Percentiles rank a stretch among this genome's conserved stretches.
These are phyloP conservation scores for Paramecium tetraurelia DNA, from an alignment of 73 alveolate genomes.

Conservation along the genomic window DNA sequence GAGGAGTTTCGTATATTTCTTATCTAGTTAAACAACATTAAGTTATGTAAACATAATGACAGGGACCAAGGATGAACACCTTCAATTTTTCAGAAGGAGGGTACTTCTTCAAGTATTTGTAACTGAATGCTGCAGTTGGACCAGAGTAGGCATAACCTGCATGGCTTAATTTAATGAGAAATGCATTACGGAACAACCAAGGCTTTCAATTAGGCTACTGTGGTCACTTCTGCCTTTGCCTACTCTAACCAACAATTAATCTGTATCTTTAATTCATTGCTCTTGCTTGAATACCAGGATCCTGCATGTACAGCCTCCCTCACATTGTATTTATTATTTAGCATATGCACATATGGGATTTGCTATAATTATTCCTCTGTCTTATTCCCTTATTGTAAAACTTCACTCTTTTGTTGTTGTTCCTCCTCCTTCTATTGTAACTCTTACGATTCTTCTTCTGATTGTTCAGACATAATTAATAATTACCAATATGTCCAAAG, in stretches of 20 bases:
- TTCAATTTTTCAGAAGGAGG: conserved; percentile 54
- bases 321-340: conserved; percentile 34
- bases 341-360: not conserved
- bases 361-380: not conserved
- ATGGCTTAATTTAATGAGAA: conserved; percentile 17
- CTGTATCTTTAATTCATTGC: conserved; percentile 41
- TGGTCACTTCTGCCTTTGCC: conserved; percentile 58
- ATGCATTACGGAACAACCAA: conserved; percentile 47
- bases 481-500: not conserved
- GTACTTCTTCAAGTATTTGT: conserved; percentile 44
- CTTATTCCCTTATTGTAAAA: not conserved
- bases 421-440: not conserved
- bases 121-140: conserved; percentile 62
- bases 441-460: not conserved
- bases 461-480: not conserved
- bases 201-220: conserved; percentile 19
- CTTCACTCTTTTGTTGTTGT: not conserved
- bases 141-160: conserved; percentile 64
- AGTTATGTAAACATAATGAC: conserved; percentile 55
- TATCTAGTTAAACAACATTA: conserved; percentile 52
- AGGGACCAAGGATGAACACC: conserved; percentile 51
- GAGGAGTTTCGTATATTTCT: conserved; percentile 59
- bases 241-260: conserved; percentile 58
- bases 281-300: conserved; percentile 54
- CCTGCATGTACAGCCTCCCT: conserved; percentile 61